A percentile compares a stretch with the other conserved stretches of the same genome.
phyloP scores from a whole-genome alignment of 2,329 filamentous ascomycete genomes.

The Cladosporium austrohemisphaericum region DNA sequence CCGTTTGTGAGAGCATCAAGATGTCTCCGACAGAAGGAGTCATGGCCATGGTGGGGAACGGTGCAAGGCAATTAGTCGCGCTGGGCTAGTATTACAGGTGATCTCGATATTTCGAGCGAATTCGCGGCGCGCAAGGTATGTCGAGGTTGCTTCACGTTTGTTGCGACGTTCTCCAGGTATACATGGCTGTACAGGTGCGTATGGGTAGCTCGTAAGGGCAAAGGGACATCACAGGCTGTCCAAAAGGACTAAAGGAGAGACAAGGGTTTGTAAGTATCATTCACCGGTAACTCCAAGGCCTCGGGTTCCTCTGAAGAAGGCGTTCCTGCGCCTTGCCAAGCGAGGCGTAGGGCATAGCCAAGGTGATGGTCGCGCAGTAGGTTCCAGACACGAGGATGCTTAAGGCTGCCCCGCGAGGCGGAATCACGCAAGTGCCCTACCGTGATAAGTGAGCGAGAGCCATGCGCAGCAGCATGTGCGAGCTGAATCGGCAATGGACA shows the following conservation, averaged over 20 bases:
- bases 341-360: constrained; percentile 10
- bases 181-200: too few relatives aligned
- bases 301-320: neutral
- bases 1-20: constrained; percentile 44
- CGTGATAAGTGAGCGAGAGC: neutral
- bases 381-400: neutral
- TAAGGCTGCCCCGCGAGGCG: constrained; percentile 2
- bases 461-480: neutral
- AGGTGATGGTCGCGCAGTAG: neutral
- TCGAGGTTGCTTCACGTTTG: neutral
- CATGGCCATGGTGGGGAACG: constrained; percentile 13
- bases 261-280: too few relatives aligned
- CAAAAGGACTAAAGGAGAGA: neutral
- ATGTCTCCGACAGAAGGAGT: constrained; percentile 39
- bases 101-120: neutral
- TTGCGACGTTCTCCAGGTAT: too few relatives aligned
- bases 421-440: neutral
- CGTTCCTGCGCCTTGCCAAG: constrained; percentile 1
- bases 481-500: neutral
- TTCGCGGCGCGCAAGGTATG: neutral
- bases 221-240: too few relatives aligned
- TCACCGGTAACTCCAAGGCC: neutral
- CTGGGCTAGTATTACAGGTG: too few relatives aligned
- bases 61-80: neutral
- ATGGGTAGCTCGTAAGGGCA: too few relatives aligned